Conservation (phyloP, 2,329 filamentous ascomycete genomes). For the Ascochyta lentis region DNA sequence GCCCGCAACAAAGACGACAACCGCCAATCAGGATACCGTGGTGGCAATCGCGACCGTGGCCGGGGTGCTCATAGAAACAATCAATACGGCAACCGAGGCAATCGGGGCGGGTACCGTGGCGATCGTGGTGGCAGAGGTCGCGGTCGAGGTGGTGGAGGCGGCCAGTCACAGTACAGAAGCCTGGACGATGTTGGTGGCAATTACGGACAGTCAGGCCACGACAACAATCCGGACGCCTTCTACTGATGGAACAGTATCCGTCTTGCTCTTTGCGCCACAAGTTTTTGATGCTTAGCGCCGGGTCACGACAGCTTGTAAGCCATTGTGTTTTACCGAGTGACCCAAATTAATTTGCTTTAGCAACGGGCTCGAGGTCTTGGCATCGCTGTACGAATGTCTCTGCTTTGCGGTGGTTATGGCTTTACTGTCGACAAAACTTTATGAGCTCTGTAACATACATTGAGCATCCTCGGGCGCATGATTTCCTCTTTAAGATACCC, state of each 20-base stretch:
- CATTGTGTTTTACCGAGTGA: background rate
- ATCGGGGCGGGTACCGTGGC: conserved; percentile 52
- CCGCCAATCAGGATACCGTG: conserved; percentile 37
- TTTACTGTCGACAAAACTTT: background rate
- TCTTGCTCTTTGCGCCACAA: background rate
- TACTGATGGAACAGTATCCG: conserved; percentile 24
- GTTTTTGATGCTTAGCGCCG: background rate
- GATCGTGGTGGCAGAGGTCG: conserved; percentile 48
- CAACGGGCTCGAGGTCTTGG: background rate
- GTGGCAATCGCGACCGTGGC: conserved; percentile 43
- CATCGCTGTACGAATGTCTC: background rate
- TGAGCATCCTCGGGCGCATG: conserved; percentile 5
- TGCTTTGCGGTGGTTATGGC: background rate
- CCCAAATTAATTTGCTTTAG: background rate
- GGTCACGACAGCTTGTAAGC: background rate
- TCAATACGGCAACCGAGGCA: conserved; percentile 43
- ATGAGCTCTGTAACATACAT: background rate
- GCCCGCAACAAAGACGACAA: conserved; percentile 35
- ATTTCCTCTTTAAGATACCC: conserved; percentile 12
- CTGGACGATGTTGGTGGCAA: conserved; percentile 52
- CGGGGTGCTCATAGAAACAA: conserved; percentile 37
- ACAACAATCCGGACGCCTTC: conserved; percentile 44
- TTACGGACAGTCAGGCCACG: conserved; percentile 38
- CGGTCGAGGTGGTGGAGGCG: conserved; percentile 42
- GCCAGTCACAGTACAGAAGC: conserved; percentile 50